phyloP scores from a whole-genome alignment of 805 yeast species.

The Metschnikowia matae region DNA sequence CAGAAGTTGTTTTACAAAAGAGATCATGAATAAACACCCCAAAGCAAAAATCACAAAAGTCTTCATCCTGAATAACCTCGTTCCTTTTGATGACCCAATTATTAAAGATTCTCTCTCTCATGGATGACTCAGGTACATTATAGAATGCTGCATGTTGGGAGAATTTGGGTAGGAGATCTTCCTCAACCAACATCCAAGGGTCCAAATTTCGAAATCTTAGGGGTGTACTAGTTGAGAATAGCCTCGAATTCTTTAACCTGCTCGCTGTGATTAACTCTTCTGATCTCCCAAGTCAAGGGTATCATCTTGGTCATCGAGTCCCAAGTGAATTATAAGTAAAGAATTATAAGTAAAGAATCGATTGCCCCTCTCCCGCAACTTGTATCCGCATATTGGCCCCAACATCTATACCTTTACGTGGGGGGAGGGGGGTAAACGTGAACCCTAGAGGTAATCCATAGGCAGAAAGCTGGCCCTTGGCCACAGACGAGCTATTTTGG shows the following conservation, averaged over 20 bases:
- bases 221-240: conserved; percentile 23
- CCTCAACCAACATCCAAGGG: conserved; percentile 38
- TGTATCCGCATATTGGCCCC: no score
- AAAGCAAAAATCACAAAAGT: no score
- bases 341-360: no score
- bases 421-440: conserved; percentile 4
- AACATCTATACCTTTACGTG: no score
- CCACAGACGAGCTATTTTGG: conserved; percentile 5
- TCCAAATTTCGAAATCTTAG: conserved; percentile 29
- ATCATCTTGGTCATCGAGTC: conserved; percentile 8
- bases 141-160: conserved; percentile 27
- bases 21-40: no score
- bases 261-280: background rate
- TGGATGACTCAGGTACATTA: conserved; percentile 16
- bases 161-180: conserved; percentile 28
- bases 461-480: conserved; percentile 10
- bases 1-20: no score
- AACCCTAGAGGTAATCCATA: conserved; percentile 15
- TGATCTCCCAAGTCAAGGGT: background rate
- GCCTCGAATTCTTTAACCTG: conserved; percentile 17
- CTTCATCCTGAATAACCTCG: no score
- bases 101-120: conserved; percentile 15
- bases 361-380: no score
- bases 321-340: no score
- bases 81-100: conserved; percentile 10